phyloP scores from a whole-genome alignment of 208 protist species.

The Trypanosoma vivax region DNA sequence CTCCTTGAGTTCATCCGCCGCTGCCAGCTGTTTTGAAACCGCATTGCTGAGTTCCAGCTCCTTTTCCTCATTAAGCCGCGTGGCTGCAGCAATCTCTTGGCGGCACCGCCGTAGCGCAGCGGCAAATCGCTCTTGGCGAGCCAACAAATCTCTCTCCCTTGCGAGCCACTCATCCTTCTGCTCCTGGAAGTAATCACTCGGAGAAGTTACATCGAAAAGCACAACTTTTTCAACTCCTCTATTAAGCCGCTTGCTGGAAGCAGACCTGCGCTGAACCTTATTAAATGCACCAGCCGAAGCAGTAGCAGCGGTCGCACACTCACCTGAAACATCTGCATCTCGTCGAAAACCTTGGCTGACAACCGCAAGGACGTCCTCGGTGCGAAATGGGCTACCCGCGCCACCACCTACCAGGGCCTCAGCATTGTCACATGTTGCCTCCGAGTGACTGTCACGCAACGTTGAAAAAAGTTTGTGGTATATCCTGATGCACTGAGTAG shows the following conservation, averaged over 20 bases:
- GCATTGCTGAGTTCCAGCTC: conserved; percentile 5
- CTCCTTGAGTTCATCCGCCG: not conserved
- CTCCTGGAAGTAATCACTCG: too few relatives aligned
- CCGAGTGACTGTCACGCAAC: not conserved
- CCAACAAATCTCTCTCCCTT: conserved; percentile 6
- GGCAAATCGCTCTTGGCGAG: conserved; percentile 11
- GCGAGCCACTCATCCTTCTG: conserved; percentile 17
- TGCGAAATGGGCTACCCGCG: conserved; percentile 1
- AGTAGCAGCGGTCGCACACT: too few relatives aligned
- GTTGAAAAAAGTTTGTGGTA: not conserved
- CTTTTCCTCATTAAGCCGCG: conserved; percentile 5
- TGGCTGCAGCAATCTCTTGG: not conserved
- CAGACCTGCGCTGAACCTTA: too few relatives aligned
- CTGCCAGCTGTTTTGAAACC: not conserved
- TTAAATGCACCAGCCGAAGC: too few relatives aligned
- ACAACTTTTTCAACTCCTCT: conserved; percentile 43
- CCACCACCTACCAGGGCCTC: not conserved
- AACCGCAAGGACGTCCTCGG: too few relatives aligned
- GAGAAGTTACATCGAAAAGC: too few relatives aligned
- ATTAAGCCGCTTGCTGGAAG: too few relatives aligned
- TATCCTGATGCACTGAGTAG: not conserved
- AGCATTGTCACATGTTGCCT: not conserved
- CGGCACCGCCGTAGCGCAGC: conserved; percentile 8
- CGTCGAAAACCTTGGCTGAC: too few relatives aligned
- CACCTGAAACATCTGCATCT: too few relatives aligned